These are phyloP conservation scores for Candida maesae DNA, from an alignment of 805 yeast genomes.

Conservation along the genomic window DNA sequence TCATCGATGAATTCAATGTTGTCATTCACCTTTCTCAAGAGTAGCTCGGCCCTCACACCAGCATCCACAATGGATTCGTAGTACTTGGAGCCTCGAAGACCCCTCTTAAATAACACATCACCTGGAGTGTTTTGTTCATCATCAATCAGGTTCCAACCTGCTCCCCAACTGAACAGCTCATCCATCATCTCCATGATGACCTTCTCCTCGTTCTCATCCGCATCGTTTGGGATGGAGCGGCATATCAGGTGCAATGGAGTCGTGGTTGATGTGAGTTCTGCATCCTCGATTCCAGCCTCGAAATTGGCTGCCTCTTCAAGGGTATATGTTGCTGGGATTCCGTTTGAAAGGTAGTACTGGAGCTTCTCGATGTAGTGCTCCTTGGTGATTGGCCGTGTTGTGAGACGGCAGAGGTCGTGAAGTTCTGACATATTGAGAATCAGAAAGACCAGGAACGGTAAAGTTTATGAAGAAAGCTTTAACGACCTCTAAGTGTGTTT, in stretches of 20 bases:
- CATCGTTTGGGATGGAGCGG: conserved; percentile 43
- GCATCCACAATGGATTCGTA: conserved; percentile 62
- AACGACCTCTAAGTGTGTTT: no score
- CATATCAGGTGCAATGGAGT: conserved; percentile 76
- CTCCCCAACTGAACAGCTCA: conserved; percentile 75
- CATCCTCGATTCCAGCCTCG: conserved; percentile 39
- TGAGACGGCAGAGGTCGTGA: conserved; percentile 58
- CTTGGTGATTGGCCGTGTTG: conserved; percentile 46
- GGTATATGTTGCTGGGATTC: conserved; percentile 82
- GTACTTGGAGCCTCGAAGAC: conserved; percentile 38
- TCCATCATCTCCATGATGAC: conserved; percentile 55
- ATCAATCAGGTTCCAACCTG: conserved; percentile 86
- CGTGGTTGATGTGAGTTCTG: conserved; percentile 48
- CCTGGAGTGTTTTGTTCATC: conserved; percentile 77
- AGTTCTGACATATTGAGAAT: conserved; percentile 47
- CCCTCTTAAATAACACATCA: conserved; percentile 61
- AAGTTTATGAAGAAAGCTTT: no score
- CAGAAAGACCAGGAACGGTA: no score
- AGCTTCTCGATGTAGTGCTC: conserved; percentile 40
- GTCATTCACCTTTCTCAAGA: conserved; percentile 68
- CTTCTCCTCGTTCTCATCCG: conserved; percentile 37
- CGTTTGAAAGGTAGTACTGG: conserved; percentile 46
- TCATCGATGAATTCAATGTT: conserved; percentile 51
- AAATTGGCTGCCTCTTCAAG: conserved; percentile 68
- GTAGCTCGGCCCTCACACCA: conserved; percentile 85